Conservation (phyloP, 2,329 filamentous ascomycete species). For the Talaromyces sp. region DNA sequence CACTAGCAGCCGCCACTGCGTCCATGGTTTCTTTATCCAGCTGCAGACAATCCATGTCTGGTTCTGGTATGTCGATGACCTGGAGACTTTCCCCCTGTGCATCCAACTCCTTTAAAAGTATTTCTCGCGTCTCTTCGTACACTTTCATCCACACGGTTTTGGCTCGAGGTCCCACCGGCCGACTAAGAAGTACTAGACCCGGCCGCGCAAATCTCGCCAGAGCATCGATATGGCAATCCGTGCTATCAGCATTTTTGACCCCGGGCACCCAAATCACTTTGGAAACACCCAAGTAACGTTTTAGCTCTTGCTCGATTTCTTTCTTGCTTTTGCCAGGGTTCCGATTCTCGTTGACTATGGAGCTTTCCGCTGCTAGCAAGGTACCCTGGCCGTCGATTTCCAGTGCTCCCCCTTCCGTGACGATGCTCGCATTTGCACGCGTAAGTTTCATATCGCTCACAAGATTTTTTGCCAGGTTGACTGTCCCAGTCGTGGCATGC, state of each 20-base stretch:
- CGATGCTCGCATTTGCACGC: slow-evolving; percentile 7
- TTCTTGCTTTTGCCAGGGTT: slow-evolving; percentile 21
- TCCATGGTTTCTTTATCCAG: slow-evolving; percentile 14
- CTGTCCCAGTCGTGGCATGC: neutral
- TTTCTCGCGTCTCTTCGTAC: slow-evolving; percentile 20
- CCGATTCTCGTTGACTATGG: slow-evolving; percentile 24
- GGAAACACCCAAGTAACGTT: slow-evolving; percentile 21
- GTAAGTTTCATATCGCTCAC: neutral
- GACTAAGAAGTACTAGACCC: slow-evolving; percentile 22
- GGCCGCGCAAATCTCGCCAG: slow-evolving; percentile 23
- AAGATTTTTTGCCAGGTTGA: slow-evolving; percentile 8
- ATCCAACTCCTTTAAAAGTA: slow-evolving; percentile 18
- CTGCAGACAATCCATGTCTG: slow-evolving; percentile 15
- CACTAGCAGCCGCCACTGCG: neutral
- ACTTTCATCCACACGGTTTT: slow-evolving; percentile 18
- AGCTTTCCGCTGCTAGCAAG: slow-evolving; percentile 28
- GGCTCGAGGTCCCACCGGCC: slow-evolving; percentile 16
- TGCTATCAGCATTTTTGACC: slow-evolving; percentile 25
- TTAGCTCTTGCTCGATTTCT: slow-evolving; percentile 22
- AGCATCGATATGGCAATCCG: slow-evolving; percentile 30
- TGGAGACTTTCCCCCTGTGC: slow-evolving; percentile 20
- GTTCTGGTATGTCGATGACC: slow-evolving; percentile 23
- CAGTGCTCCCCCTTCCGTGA: slow-evolving; percentile 28
- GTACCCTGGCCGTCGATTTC: slow-evolving; percentile 32
- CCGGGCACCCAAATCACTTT: slow-evolving; percentile 31